Conservation (phyloP, 1,284 basidiomycete genomes). For the Rhodotorula sp. region DNA sequence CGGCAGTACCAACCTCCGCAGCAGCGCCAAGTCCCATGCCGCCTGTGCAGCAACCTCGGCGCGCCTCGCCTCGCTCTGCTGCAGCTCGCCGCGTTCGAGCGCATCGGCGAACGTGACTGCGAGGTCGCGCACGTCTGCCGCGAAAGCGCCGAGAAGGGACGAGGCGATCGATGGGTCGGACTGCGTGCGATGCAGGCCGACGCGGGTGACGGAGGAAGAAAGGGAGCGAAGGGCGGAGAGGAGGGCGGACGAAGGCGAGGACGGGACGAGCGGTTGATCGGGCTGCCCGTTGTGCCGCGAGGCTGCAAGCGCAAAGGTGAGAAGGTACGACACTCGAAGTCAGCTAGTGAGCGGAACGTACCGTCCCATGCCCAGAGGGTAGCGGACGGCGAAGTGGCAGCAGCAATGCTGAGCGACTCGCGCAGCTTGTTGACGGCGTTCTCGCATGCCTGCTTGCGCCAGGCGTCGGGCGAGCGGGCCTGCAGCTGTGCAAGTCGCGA, state of each 20-base stretch:
- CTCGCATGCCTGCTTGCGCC: slow-evolving; percentile 23
- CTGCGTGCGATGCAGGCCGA: slow-evolving; percentile 19
- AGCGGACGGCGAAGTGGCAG: not conserved
- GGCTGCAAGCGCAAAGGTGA: no score
- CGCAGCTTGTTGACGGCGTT: slow-evolving; percentile 9
- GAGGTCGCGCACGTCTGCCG: not conserved
- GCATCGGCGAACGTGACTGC: slow-evolving; percentile 1
- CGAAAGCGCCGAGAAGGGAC: slow-evolving; percentile 16
- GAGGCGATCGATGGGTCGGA: slow-evolving; percentile 12
- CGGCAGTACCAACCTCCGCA: slow-evolving; percentile 4
- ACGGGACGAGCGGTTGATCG: not conserved
- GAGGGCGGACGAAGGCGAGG: slow-evolving; percentile 19
- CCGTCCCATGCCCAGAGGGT: slow-evolving; percentile 23
- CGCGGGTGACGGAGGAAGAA: not conserved
- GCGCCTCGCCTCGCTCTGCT: not conserved
- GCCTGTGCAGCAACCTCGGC: slow-evolving; percentile 17
- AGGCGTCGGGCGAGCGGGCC: slow-evolving; percentile 8
- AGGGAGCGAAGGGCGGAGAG: slow-evolving; percentile 23
- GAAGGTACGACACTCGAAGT: not conserved
- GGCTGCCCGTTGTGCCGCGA: not conserved
- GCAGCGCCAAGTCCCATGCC: slow-evolving; percentile 27
- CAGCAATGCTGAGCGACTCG: slow-evolving; percentile 2
- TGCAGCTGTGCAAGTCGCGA: slow-evolving; percentile 12
- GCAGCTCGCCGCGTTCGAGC: slow-evolving; percentile 2
- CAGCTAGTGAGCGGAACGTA: not conserved